Evolutionary conservation across 306 rosid genomes (phyloP).

Genomic region (Cucumis cinereus): DNA sequence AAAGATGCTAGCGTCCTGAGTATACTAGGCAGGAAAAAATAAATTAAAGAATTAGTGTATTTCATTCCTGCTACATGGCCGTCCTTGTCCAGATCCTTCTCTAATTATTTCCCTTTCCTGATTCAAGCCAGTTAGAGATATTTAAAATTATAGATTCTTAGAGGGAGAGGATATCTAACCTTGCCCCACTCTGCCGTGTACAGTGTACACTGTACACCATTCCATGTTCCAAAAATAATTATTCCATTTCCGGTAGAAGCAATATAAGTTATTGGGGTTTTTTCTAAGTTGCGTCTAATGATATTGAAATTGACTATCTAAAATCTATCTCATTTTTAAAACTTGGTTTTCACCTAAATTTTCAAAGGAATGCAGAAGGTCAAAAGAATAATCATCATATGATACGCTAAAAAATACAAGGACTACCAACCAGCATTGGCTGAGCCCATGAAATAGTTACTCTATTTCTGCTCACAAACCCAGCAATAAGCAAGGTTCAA

Average conservation of each 20-base stretch:
- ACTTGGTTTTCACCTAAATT: neutral
- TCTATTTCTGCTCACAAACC: neutral
- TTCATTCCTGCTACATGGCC: neutral
- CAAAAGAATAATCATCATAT: neutral
- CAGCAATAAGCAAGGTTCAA: neutral
- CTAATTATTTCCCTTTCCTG: neutral
- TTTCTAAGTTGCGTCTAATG: neutral
- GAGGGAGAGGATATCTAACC: neutral
- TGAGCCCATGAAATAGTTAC: neutral
- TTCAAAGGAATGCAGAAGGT: neutral
- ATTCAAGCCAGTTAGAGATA: neutral
- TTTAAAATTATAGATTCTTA: neutral
- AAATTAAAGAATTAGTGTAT: neutral
- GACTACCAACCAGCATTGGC: neutral
- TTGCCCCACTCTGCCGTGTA: neutral
- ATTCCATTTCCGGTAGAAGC: neutral
- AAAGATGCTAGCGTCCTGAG: neutral
- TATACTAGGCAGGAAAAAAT: neutral
- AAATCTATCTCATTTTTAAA: neutral
- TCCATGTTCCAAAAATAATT: neutral
- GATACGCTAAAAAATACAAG: neutral
- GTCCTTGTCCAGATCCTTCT: neutral
- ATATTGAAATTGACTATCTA: neutral
- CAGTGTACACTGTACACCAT: neutral
- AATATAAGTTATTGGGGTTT: neutral